These are phyloP conservation scores for Magnusiomyces paraingens DNA, from an alignment of 1,139 yeast species.

Conservation along the genomic window DNA sequence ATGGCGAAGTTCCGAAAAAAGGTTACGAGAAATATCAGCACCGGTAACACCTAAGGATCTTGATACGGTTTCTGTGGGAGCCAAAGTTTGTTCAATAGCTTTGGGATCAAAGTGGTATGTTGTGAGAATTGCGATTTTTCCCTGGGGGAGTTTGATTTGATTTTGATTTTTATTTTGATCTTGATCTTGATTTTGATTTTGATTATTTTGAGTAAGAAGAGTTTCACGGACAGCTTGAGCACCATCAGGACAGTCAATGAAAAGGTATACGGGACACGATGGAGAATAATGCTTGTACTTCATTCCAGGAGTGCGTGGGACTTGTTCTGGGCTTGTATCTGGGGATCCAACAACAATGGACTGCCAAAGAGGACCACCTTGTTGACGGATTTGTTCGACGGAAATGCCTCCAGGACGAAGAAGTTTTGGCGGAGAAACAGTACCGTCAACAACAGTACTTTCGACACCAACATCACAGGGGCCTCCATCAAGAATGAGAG, in stretches of 20 bases:
- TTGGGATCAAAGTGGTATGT: constrained; percentile 22
- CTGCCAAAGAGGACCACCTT: constrained; percentile 65
- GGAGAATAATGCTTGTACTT: constrained; percentile 95
- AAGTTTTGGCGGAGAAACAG: constrained; percentile 75
- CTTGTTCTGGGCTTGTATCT: constrained; percentile 42
- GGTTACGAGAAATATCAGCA: constrained; percentile 59
- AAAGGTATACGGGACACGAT: constrained; percentile 70
- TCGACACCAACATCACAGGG: constrained; percentile 87
- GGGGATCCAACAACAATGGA: constrained; percentile 51
- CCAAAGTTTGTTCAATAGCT: constrained; percentile 10
- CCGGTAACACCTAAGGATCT: constrained; percentile 48
- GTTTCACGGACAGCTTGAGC: constrained; percentile 26
- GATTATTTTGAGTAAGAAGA: too few relatives aligned
- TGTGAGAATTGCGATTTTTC: constrained; percentile 45
- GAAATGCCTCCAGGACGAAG: constrained; percentile 93
- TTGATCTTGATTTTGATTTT: not conserved
- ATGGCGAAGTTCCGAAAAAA: constrained; percentile 65
- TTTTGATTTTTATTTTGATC: not conserved
- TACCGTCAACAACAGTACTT: constrained; percentile 88
- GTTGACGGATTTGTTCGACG: constrained; percentile 57
- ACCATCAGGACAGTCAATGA: constrained; percentile 48
- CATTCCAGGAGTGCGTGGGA: constrained; percentile 96
- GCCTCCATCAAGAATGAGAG: constrained; percentile 86
- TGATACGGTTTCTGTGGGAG: not conserved
- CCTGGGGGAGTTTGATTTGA: constrained; percentile 14